These are phyloP conservation scores for Pseudomonodictys pantanalensis DNA, from an alignment of 495 filamentous ascomycete species.

Conservation along the genomic window DNA sequence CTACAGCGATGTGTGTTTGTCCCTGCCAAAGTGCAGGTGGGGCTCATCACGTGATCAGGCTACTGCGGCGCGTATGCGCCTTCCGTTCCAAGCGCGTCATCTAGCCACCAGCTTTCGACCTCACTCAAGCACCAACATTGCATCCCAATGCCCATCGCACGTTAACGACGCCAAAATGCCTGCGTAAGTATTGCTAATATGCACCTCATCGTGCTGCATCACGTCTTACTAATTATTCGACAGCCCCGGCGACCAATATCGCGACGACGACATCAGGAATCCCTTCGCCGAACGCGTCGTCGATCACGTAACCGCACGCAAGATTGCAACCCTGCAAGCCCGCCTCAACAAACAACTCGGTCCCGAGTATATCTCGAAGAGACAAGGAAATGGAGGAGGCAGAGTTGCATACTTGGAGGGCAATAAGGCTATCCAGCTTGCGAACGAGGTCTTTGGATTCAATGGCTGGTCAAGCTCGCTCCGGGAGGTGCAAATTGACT, in stretches of 20 bases:
- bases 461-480: conserved; percentile 96
- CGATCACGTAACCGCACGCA: conserved; percentile 76
- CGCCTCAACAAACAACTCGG: conserved; percentile 91
- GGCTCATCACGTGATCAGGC: conserved; percentile 11
- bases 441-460: conserved; percentile 98
- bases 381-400: conserved; percentile 73
- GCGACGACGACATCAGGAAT: conserved; percentile 52
- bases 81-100: conserved; percentile 10
- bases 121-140: neutral
- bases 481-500: conserved; percentile 85
- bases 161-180: conserved; percentile 21
- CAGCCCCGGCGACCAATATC: conserved; percentile 78
- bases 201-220: neutral
- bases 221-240: neutral
- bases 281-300: conserved; percentile 77
- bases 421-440: conserved; percentile 91
- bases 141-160: conserved; percentile 16
- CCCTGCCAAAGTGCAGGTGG: neutral
- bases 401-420: conserved; percentile 89
- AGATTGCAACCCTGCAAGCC: conserved; percentile 84
- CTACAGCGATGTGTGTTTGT: neutral
- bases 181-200: conserved; percentile 19
- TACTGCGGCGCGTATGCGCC: conserved; percentile 10
- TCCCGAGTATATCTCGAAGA: conserved; percentile 87
- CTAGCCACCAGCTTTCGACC: conserved; percentile 19